These are phyloP conservation scores for Conidiobolus incongruus DNA, from an alignment of 371 early-diverging fungal species.

Conservation along the genomic window DNA sequence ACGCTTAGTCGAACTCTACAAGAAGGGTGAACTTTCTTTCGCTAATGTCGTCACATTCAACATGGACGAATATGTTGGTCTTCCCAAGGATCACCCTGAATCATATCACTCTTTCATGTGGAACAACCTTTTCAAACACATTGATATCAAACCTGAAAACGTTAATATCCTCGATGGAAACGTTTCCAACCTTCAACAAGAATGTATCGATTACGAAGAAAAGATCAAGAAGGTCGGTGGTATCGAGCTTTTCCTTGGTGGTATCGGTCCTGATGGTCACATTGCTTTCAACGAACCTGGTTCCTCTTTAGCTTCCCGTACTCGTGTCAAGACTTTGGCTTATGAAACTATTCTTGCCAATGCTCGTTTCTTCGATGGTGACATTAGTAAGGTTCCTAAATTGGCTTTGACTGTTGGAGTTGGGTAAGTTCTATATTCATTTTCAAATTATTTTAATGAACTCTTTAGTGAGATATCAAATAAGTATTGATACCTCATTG, in stretches of 20 bases:
- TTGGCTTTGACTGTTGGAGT: conserved; percentile 75
- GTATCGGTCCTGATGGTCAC: conserved; percentile 78
- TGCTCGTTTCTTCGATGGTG: conserved; percentile 68
- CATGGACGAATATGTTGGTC: conserved; percentile 50
- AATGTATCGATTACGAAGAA: conserved; percentile 56
- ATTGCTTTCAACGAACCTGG: conserved; percentile 85
- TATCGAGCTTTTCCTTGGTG: conserved; percentile 61
- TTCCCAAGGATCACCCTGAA: conserved; percentile 49
- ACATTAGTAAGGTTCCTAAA: conserved; percentile 71
- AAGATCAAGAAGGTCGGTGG: conserved; percentile 55
- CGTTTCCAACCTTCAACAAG: conserved; percentile 50
- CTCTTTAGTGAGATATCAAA: background rate
- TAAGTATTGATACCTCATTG: background rate
- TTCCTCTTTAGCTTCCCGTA: conserved; percentile 60
- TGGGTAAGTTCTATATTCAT: conserved; percentile 21
- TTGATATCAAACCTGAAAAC: conserved; percentile 53
- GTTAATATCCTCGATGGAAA: conserved; percentile 70
- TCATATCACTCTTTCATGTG: conserved; percentile 79
- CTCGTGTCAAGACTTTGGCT: conserved; percentile 72
- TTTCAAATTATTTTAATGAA: background rate
- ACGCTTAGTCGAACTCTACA: conserved; percentile 29
- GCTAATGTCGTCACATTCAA: conserved; percentile 40
- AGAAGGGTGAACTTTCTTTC: conserved; percentile 30
- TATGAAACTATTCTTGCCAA: conserved; percentile 81
- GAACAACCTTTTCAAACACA: conserved; percentile 57